A percentile compares a stretch with the other conserved stretches of the same genome.
Evolutionary conservation across 139 green algal genomes (phyloP).

Genomic region (Haematococcus lacustris): DNA sequence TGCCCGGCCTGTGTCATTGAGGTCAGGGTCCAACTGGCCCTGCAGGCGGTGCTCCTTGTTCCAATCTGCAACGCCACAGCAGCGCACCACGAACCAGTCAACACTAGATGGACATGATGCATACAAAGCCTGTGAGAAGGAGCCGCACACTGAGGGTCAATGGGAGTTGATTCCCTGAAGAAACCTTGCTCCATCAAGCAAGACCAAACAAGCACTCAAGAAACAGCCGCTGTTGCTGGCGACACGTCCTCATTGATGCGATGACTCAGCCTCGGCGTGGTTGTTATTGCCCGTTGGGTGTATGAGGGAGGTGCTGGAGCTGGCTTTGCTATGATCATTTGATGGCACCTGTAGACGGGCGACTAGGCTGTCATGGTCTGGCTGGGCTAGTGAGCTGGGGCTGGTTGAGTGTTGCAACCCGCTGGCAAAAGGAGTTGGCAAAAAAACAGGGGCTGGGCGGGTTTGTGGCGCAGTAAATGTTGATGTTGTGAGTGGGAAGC

Average conservation of each 20-base stretch:
- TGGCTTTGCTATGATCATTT: too few relatives aligned
- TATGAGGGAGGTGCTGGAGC: too few relatives aligned
- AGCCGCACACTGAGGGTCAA: not conserved
- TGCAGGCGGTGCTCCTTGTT: conserved; percentile 6
- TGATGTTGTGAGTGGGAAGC: not conserved
- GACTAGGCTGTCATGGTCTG: not conserved
- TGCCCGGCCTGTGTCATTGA: not conserved
- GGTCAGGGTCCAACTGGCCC: conserved; percentile 2
- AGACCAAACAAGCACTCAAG: too few relatives aligned
- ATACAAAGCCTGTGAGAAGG: not conserved
- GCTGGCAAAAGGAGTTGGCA: not conserved
- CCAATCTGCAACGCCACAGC: too few relatives aligned
- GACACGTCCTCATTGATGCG: too few relatives aligned
- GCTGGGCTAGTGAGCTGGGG: conserved; percentile 1
- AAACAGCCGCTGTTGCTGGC: too few relatives aligned
- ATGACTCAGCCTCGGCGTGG: too few relatives aligned
- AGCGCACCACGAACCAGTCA: too few relatives aligned
- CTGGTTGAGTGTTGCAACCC: not conserved
- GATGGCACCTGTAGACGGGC: not conserved
- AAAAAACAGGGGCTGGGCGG: not conserved
- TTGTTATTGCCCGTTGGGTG: too few relatives aligned
- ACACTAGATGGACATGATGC: not conserved
- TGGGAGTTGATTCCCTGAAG: not conserved
- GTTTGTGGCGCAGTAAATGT: not conserved
- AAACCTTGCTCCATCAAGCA: not conserved